Evolutionary conservation across 2,329 filamentous ascomycete species (phyloP).

Genomic region (Intubia oerlemansii): DNA sequence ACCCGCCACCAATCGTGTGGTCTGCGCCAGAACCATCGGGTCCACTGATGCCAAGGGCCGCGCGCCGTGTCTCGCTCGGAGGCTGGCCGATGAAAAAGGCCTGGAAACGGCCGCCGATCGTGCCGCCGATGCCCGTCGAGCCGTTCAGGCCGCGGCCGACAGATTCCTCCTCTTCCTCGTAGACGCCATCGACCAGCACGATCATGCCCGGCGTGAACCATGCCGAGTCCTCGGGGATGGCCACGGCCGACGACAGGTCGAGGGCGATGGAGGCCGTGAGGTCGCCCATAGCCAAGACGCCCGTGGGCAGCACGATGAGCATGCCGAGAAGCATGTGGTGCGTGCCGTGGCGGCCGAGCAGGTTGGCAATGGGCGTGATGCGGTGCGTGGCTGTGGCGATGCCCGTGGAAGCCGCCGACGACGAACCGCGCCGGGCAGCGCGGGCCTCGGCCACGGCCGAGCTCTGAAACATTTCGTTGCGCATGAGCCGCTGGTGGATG

Average conservation of each 20-base stretch:
- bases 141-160: slow-evolving; percentile 49
- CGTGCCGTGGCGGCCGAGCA: slow-evolving; percentile 59
- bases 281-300: slow-evolving; percentile 65
- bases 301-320: slow-evolving; percentile 60
- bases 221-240: slow-evolving; percentile 65
- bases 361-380: slow-evolving; percentile 64
- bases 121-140: slow-evolving; percentile 66
- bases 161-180: slow-evolving; percentile 73
- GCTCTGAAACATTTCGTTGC: slow-evolving; percentile 82
- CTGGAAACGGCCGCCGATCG: slow-evolving; percentile 79
- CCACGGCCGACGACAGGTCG: slow-evolving; percentile 59
- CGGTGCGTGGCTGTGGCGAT: slow-evolving; percentile 51
- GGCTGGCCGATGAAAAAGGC: slow-evolving; percentile 83
- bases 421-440: no score
- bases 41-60: slow-evolving; percentile 51
- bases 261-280: slow-evolving; percentile 72
- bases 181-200: slow-evolving; percentile 83
- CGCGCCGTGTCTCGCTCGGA: slow-evolving; percentile 65
- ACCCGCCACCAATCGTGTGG: slow-evolving; percentile 52
- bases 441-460: slow-evolving; percentile 47
- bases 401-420: slow-evolving; percentile 20
- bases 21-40: slow-evolving; percentile 30
- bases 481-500: slow-evolving; percentile 74
- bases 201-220: slow-evolving; percentile 97
- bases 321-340: slow-evolving; percentile 76